phyloP scores from a whole-genome alignment of 2,329 filamentous ascomycete genomes.

The Exophiala bonariae region DNA sequence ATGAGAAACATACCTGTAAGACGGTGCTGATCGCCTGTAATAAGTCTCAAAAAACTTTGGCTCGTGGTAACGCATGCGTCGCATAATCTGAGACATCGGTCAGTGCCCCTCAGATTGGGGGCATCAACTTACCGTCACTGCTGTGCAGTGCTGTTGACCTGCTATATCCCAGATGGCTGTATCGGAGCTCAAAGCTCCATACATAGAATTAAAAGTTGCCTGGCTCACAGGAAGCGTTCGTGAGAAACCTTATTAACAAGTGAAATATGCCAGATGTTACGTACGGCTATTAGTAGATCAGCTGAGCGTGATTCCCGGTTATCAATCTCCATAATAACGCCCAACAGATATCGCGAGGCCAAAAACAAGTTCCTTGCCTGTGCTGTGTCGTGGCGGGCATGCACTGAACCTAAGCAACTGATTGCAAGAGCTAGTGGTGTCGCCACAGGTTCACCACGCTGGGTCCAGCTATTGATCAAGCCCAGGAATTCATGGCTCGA shows the following conservation, averaged over 20 bases:
- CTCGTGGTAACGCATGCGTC: slow-evolving; percentile 9
- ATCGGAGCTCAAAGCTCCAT: no score
- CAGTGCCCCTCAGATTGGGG: no score
- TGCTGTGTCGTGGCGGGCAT: background rate
- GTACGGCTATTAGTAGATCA: slow-evolving; percentile 3
- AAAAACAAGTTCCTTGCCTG: slow-evolving; percentile 1
- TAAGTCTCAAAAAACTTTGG: background rate
- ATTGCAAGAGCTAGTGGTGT: slow-evolving; percentile 1
- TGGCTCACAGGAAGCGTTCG: no score
- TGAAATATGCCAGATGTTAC: no score
- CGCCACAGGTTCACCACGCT: background rate
- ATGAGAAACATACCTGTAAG: background rate
- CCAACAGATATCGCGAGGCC: slow-evolving; percentile 2
- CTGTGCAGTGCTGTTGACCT: no score
- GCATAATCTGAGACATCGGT: slow-evolving; percentile 2
- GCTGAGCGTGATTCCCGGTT: slow-evolving; percentile 8
- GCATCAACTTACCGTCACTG: no score
- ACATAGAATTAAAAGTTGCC: no score
- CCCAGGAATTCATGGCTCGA: slow-evolving; percentile 2
- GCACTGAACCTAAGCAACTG: slow-evolving; percentile 2
- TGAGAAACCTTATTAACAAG: no score
- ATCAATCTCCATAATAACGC: slow-evolving; percentile 3
- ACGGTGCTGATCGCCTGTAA: background rate
- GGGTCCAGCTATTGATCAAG: background rate
- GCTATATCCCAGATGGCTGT: no score